Conservation (phyloP, 352 stramenopile species). For the Phytophthora palmivora region DNA sequence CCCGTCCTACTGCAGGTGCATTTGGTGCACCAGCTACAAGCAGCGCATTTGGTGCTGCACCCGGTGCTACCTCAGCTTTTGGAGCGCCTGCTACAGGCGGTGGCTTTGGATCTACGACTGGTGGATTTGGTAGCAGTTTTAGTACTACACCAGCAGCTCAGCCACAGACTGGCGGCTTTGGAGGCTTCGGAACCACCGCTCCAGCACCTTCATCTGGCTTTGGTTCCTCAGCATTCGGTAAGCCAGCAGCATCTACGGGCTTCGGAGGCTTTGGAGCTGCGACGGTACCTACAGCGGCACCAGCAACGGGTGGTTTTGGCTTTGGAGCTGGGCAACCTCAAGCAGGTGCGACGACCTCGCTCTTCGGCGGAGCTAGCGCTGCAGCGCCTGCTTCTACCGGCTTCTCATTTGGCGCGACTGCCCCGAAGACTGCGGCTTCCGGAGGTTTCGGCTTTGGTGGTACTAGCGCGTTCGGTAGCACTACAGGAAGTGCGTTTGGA, state of each 20-base stretch:
- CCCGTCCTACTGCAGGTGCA: conserved; percentile 21
- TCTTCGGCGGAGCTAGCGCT: conserved; percentile 48
- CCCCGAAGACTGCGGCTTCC: conserved; percentile 40
- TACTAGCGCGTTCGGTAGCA: conserved; percentile 44
- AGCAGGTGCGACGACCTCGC: conserved; percentile 38
- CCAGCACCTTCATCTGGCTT: conserved; percentile 49
- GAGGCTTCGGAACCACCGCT: conserved; percentile 54
- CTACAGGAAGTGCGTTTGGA: conserved; percentile 43
- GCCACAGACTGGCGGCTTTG: conserved; percentile 51
- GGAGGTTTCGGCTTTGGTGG: conserved; percentile 55
- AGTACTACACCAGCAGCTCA: conserved; percentile 43
- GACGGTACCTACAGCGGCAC: conserved; percentile 34
- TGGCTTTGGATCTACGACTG: conserved; percentile 50
- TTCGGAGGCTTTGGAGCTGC: conserved; percentile 53
- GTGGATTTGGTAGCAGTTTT: conserved; percentile 66
- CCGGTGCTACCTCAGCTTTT: conserved; percentile 46
- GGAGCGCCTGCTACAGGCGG: conserved; percentile 35
- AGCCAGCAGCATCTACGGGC: conserved; percentile 40
- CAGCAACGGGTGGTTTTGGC: conserved; percentile 45
- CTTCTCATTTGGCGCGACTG: conserved; percentile 52
- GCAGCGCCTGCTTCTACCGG: conserved; percentile 39
- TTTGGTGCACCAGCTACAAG: conserved; percentile 53
- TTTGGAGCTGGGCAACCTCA: conserved; percentile 46
- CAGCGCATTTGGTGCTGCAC: conserved; percentile 51
- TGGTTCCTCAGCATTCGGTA: conserved; percentile 54